Base-by-base conservation (phyloP, 2,329 filamentous ascomycete genomes). In the Monosporascus cannonballus region DNA sequence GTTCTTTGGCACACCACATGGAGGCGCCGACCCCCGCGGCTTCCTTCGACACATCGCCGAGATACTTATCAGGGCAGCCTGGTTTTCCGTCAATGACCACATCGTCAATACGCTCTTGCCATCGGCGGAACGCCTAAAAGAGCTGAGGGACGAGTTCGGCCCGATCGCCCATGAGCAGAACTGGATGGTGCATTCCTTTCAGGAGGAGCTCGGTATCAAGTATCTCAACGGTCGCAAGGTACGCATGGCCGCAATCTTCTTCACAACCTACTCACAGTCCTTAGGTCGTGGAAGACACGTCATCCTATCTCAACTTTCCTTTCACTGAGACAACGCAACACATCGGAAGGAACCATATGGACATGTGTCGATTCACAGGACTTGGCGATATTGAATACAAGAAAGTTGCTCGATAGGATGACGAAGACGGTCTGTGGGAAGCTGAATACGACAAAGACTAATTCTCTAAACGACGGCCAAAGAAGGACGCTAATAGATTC, bases 181-280 rank as follows among this genome's bases (percentile, higher is more conserved):
- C 2, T 70, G 67, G 68, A 50, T 52, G 6, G 63, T 71, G 49
- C 56, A 71, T 53, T 69, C 67, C 2, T 71, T 71, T 48, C 66
- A 71, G 47, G 67, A 71, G 50, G 53, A 62, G 52, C 14, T 49
- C 22, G 53, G 50, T 9, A 34, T 57, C 4, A 38, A 17, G 4
- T 3, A 24, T 14, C 53, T 58, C 3, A n/a, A 52, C 14, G 45
- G 49, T 4, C 45, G 20, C 1, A 55, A 58, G 61, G 61, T 70
- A 41, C 1, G 27, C 38, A 4, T 69, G 17, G 4, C 9, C 38
- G 38, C 18, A 17, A 41, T n/a, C 9, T n/a, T 17, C 38, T 20
- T 17, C 38, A 17, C 18, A n/a, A 8, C 18, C 17, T 17, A 3
- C 18, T n/a, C 17, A 41, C 38, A 41, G 6, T 20, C 18, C 17